A percentile compares a stretch with the other conserved stretches of the same genome.
These are phyloP conservation scores for Helotiales sp. DNA, from an alignment of 2,329 filamentous ascomycete genomes.

Conservation along the genomic window DNA sequence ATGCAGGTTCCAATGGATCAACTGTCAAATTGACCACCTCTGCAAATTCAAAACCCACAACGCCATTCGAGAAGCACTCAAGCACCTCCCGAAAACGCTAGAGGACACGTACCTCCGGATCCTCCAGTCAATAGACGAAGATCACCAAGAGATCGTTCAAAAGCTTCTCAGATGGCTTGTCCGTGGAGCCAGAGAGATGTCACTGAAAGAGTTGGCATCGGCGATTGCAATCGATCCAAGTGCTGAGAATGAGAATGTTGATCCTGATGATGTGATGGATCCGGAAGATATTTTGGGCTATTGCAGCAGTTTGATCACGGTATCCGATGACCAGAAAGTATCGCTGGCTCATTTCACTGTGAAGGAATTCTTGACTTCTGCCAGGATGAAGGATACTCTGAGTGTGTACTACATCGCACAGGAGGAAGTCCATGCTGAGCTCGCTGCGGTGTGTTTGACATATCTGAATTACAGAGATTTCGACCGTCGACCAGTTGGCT, in stretches of 20 bases:
- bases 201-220: constrained; percentile 16
- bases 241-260: not conserved
- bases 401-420: not conserved
- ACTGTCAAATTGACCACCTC: constrained; percentile 39
- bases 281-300: constrained; percentile 36
- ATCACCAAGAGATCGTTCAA: constrained; percentile 32
- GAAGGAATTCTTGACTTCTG: constrained; percentile 41
- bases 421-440: constrained; percentile 12
- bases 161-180: constrained; percentile 39
- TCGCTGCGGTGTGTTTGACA: constrained; percentile 25
- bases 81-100: constrained; percentile 29
- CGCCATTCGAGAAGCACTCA: constrained; percentile 22
- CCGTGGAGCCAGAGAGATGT: constrained; percentile 32
- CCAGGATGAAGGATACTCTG: constrained; percentile 22
- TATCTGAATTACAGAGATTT: constrained; percentile 14
- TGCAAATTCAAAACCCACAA: constrained; percentile 8
- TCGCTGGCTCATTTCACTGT: constrained; percentile 43
- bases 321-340: constrained; percentile 14
- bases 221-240: constrained; percentile 39
- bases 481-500: constrained; percentile 5
- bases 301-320: constrained; percentile 19
- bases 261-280: constrained; percentile 8
- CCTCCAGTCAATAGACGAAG: constrained; percentile 32
- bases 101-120: constrained; percentile 38
- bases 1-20: constrained; percentile 38